phyloP scores from a whole-genome alignment of 805 yeast genomes.

The Ogataea philodendri region DNA sequence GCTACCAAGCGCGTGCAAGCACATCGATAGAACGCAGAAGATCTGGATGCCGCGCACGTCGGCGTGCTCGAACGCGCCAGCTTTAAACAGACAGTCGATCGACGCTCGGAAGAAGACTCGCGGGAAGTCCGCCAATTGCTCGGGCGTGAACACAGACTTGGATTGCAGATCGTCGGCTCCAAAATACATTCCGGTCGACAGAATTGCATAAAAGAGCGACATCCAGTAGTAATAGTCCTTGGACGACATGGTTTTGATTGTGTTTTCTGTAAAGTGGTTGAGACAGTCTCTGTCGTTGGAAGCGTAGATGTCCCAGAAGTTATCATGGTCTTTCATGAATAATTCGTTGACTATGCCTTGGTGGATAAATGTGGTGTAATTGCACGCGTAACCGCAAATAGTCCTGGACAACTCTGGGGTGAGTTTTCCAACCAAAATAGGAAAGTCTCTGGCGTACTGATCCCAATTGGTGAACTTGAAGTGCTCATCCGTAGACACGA shows the following conservation, averaged over 20 bases:
- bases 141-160: slow-evolving; percentile 11
- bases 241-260: slow-evolving; percentile 13
- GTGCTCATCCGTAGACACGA: slow-evolving; percentile 19
- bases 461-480: slow-evolving; percentile 13
- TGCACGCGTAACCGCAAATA: slow-evolving; percentile 25
- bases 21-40: slow-evolving; percentile 25
- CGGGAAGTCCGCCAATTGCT: slow-evolving; percentile 18
- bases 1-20: slow-evolving; percentile 27
- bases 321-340: slow-evolving; percentile 25
- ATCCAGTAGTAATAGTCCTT: slow-evolving; percentile 29
- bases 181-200: slow-evolving; percentile 25
- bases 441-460: slow-evolving; percentile 9
- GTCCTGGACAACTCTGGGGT: slow-evolving; percentile 14
- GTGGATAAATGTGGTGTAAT: slow-evolving; percentile 25
- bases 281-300: slow-evolving; percentile 12
- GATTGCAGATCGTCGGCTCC: slow-evolving; percentile 20
- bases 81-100: slow-evolving; percentile 22
- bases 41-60: slow-evolving; percentile 27
- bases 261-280: slow-evolving; percentile 11
- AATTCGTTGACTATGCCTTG: slow-evolving; percentile 24
- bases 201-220: slow-evolving; percentile 24
- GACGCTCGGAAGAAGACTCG: slow-evolving; percentile 24
- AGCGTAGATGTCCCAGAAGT: slow-evolving; percentile 21
- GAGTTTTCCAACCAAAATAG: slow-evolving; percentile 12
- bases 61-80: slow-evolving; percentile 25